Evolutionary conservation across 306 rosid genomes (phyloP).

Genomic region (Elaeagnus macrophylla): DNA sequence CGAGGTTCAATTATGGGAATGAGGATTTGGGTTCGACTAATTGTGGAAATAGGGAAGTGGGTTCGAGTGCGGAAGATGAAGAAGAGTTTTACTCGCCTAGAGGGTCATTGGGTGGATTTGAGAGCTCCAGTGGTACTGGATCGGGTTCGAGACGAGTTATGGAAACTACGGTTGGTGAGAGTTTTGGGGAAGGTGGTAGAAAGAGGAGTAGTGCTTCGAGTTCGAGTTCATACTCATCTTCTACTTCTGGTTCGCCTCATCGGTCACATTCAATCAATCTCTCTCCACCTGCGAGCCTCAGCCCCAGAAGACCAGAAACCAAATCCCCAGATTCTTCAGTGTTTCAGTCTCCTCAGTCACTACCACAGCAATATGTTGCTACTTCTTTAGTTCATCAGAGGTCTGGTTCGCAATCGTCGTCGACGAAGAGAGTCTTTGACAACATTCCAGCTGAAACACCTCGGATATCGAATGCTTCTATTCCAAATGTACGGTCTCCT

Average conservation of each 20-base stretch:
- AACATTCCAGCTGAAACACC: conserved; percentile 16
- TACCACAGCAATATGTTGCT: neutral
- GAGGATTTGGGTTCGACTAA: neutral
- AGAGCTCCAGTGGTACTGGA: conserved; percentile 28
- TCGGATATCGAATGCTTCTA: conserved; percentile 10
- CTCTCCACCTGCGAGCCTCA: conserved; percentile 29
- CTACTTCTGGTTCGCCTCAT: conserved; percentile 53
- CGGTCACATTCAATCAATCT: conserved; percentile 46
- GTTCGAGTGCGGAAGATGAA: conserved; percentile 32
- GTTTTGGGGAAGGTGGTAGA: conserved; percentile 24
- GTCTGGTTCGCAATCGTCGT: conserved; percentile 4
- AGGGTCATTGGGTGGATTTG: conserved; percentile 46
- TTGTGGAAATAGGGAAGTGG: conserved; percentile 8
- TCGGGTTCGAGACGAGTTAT: conserved; percentile 60
- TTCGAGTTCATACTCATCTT: conserved; percentile 43
- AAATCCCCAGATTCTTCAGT: conserved; percentile 13
- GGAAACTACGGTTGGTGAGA: conserved; percentile 19
- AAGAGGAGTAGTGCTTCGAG: conserved; percentile 29
- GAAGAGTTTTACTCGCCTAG: conserved; percentile 86
- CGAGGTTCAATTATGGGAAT: conserved; percentile 10
- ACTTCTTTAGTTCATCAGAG: conserved; percentile 4
- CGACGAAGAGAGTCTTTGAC: conserved; percentile 23
- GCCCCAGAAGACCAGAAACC: conserved; percentile 25
- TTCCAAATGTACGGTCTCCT: conserved; percentile 19
- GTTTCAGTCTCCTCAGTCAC: conserved; percentile 5